A percentile compares a stretch with the other conserved stretches of the same genome.
phyloP scores from a whole-genome alignment of 148 eudicot species.

The Oxyria digyna region DNA sequence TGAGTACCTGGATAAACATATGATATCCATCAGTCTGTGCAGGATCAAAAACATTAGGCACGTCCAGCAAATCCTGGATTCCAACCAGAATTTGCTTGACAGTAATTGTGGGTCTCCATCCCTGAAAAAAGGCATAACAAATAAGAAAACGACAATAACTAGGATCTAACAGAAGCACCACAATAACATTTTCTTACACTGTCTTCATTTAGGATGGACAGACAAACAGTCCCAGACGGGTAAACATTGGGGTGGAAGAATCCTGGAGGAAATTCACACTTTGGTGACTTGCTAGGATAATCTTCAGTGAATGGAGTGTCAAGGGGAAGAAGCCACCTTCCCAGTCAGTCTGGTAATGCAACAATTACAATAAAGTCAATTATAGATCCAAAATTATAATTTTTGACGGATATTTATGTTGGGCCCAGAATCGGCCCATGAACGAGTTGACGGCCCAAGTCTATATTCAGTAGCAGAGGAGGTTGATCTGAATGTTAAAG shows the following conservation, averaged over 20 bases:
- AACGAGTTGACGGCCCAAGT: too few relatives aligned
- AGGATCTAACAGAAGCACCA: not conserved
- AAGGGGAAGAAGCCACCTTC: constrained; percentile 72
- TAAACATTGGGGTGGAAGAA: constrained; percentile 88
- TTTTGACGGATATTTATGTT: not conserved
- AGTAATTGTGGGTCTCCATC: constrained; percentile 87
- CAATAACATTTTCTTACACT: constrained; percentile 34
- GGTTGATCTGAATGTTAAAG: too few relatives aligned
- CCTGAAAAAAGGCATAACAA: constrained; percentile 23
- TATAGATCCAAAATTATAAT: not conserved
- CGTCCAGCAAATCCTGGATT: constrained; percentile 72
- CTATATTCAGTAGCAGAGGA: too few relatives aligned
- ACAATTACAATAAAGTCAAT: not conserved
- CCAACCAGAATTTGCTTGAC: constrained; percentile 82
- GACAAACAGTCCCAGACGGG: constrained; percentile 78
- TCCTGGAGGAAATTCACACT: constrained; percentile 67
- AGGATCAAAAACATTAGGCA: constrained; percentile 63
- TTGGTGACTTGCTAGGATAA: constrained; percentile 86
- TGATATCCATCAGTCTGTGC: constrained; percentile 82
- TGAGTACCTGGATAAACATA: constrained; percentile 53
- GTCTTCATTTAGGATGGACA: constrained; percentile 77
- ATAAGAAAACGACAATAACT: not conserved
- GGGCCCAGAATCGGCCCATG: too few relatives aligned
- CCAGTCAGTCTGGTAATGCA: constrained; percentile 66
- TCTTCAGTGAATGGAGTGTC: constrained; percentile 69